These are phyloP conservation scores for Teunomyces funiuensis DNA, from an alignment of 805 yeast species.

Conservation along the genomic window DNA sequence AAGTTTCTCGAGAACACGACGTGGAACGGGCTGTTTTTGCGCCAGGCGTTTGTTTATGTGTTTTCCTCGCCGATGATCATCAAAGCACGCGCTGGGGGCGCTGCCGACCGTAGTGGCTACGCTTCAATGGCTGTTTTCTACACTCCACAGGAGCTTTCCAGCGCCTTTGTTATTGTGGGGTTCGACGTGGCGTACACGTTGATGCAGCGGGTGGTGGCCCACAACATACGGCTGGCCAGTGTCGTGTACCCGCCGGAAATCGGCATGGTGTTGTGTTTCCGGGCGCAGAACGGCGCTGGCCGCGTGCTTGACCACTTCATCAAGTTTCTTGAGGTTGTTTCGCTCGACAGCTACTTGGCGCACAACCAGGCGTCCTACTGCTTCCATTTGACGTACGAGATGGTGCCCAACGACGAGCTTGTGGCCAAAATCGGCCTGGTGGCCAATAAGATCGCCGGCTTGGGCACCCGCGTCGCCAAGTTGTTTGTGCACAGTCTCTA, in stretches of 20 bases:
- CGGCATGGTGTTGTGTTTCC: constrained; percentile 5
- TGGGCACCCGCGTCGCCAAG: constrained; percentile 12
- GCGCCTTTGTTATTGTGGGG: constrained; percentile 9
- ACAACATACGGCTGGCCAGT: constrained; percentile 7
- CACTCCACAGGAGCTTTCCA: constrained; percentile 1
- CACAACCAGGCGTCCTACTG: constrained; percentile 9
- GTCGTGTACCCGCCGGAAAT: constrained; percentile 8
- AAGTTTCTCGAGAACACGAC: constrained; percentile 10
- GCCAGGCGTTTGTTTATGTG: constrained; percentile 8
- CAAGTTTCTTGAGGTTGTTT: constrained; percentile 15
- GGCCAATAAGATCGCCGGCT: constrained; percentile 9
- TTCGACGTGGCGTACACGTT: constrained; percentile 12
- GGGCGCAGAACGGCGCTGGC: not conserved
- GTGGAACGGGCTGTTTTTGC: constrained; percentile 7
- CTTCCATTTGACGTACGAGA: constrained; percentile 12
- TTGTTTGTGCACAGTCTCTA: constrained; percentile 11
- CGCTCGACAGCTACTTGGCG: constrained; percentile 15
- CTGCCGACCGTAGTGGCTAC: too few species aligned
- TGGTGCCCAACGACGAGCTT: constrained; percentile 4
- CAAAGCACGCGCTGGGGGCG: too few species aligned
- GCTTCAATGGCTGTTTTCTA: too few species aligned
- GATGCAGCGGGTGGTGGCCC: constrained; percentile 8
- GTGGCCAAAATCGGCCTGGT: constrained; percentile 8
- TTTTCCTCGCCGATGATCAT: constrained; percentile 9
- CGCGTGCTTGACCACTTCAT: constrained; percentile 12